Evolutionary conservation across 2,329 filamentous ascomycete genomes (phyloP), one percentile per base, ranked within the genome.

Genomic region (Penicillium sp.): DNA sequence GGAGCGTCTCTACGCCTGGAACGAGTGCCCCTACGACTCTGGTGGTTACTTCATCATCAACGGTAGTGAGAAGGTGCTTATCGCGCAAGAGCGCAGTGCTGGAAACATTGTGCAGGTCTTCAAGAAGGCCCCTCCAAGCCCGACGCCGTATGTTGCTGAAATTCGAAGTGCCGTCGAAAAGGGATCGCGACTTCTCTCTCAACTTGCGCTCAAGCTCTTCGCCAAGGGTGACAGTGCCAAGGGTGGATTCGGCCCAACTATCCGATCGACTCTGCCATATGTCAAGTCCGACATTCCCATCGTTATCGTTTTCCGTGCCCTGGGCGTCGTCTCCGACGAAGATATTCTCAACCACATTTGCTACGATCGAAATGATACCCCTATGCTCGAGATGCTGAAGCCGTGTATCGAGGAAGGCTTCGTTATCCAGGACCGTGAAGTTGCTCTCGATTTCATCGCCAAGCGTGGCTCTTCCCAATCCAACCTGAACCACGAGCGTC

Each of bases 31-130:
- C 0, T 99, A 97, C 76, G 95, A 99, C 72, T 95, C 97, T 73
- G 95, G 95, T 67, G 95, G 95, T 66, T 99, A 99, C 78, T 99
- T 99, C 73, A 92, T 99, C 70, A 99, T 99, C 83, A 99, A 99
- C 79, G 95, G 95, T 44, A 96, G 91, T 77, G 95, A 99, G 75
- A 99, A 99, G 83, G 95, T 99, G 22, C 81, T 99, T 67, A 99
- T 99, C 70, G 95, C 95, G 1, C 95, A 99, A 75, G 95, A 99
- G 78, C 90, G 95, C 62, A 97, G 93, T 73, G 95, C 95, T 41
- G 95, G 94, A 72, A 99, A 99, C 73, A 99, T 98, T 59, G 95
- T 99, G 5, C 95, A 99, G 78, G 94, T 99, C 31, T 99, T 99
- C 86, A 94, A 96, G 79, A 99, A 99, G 81, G 92, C 94, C 0